Percentiles rank a stretch among this genome's conserved stretches.
Conservation (phyloP, 345 rosid species). For the Microthlaspi erraticum region DNA sequence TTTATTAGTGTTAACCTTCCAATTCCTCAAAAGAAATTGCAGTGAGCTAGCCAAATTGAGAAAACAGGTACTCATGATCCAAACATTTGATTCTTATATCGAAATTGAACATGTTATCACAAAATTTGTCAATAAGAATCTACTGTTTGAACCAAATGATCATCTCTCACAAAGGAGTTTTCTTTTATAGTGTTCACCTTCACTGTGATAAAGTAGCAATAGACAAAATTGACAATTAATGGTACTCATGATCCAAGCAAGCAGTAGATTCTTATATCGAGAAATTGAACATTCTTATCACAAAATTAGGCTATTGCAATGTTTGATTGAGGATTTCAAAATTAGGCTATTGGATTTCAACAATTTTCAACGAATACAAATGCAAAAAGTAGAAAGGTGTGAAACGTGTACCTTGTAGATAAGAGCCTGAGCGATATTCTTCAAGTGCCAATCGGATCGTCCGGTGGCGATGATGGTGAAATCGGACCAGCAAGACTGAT, state of each 20-base stretch:
- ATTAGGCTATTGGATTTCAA: neutral
- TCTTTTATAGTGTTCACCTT: too few relatives aligned
- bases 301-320: neutral
- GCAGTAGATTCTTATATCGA: neutral
- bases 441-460: slow-evolving; percentile 88
- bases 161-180: too few relatives aligned
- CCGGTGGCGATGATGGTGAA: slow-evolving; percentile 86
- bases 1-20: too few relatives aligned
- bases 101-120: too few relatives aligned
- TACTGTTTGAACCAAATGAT: too few relatives aligned
- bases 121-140: too few relatives aligned
- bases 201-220: too few relatives aligned
- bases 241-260: neutral
- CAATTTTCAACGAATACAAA: neutral
- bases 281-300: neutral
- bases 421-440: slow-evolving; percentile 86
- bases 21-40: too few relatives aligned
- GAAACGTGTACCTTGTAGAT: slow-evolving; percentile 56
- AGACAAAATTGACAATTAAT: too few relatives aligned
- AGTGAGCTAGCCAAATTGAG: too few relatives aligned
- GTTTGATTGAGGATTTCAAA: neutral
- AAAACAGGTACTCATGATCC: too few relatives aligned
- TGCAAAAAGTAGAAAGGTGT: neutral
- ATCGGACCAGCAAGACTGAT: slow-evolving; percentile 72
- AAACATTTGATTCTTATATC: too few relatives aligned